Evolutionary conservation across 257 asterid genomes (phyloP).

Genomic region (Penstemon davidsonii): DNA sequence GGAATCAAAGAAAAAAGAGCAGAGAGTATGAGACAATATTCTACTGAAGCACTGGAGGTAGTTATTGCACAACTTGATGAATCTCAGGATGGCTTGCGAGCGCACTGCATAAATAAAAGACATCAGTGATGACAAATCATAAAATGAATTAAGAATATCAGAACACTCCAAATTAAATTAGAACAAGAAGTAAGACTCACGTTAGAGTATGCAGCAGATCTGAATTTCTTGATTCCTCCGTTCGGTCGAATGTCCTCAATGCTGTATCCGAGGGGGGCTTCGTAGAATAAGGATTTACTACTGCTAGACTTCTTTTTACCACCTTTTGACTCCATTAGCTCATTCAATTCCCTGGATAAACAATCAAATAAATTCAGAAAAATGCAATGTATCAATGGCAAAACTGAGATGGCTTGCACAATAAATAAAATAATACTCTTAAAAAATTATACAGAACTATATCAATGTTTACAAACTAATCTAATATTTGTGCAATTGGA

Average conservation of each 20-base stretch:
- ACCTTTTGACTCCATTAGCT: slow-evolving; percentile 44
- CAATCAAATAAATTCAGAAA: neutral
- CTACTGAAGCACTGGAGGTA: slow-evolving; percentile 31
- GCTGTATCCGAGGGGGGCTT: slow-evolving; percentile 61
- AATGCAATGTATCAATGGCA: too few species aligned
- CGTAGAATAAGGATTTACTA: slow-evolving; percentile 47
- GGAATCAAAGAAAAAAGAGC: neutral
- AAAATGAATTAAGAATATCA: neutral
- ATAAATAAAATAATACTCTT: too few species aligned
- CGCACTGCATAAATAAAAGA: slow-evolving; percentile 32
- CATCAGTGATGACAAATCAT: neutral
- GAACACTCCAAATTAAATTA: neutral
- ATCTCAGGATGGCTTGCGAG: slow-evolving; percentile 45
- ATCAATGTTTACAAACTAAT: too few species aligned
- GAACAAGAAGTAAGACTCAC: slow-evolving; percentile 28
- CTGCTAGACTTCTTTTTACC: slow-evolving; percentile 55
- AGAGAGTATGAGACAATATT: slow-evolving; percentile 21
- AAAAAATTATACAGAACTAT: too few species aligned
- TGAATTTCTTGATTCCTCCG: slow-evolving; percentile 66
- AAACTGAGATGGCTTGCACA: too few species aligned
- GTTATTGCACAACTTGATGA: slow-evolving; percentile 13
- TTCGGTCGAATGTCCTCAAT: slow-evolving; percentile 69
- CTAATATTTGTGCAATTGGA: too few species aligned
- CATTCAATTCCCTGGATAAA: slow-evolving; percentile 34
- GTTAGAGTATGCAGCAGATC: slow-evolving; percentile 74